A percentile compares a stretch with the other conserved stretches of the same genome.
phyloP scores from a whole-genome alignment of 441 rosid genomes.

The Raphanus hybrid region DNA sequence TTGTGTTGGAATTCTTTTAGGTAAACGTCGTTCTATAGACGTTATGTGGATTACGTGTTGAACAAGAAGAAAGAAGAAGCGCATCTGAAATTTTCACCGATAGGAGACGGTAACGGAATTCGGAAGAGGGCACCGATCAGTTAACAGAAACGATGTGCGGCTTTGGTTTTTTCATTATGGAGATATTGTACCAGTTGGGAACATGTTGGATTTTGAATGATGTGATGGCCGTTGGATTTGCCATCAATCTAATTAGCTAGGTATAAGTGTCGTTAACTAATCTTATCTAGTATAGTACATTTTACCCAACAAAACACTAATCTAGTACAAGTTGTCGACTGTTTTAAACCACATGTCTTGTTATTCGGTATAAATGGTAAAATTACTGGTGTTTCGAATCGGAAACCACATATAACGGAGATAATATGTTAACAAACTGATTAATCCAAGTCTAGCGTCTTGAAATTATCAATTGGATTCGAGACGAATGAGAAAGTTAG shows the following conservation, averaged over 20 bases:
- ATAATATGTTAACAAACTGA: neutral
- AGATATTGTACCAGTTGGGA: slow-evolving; percentile 21
- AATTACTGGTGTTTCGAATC: neutral
- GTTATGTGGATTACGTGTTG: neutral
- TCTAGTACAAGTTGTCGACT: neutral
- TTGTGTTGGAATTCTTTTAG: neutral
- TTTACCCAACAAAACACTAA: too few relatives aligned
- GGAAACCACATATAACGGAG: neutral
- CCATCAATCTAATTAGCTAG: neutral
- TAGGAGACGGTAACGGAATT: slow-evolving; percentile 4
- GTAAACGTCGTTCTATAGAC: neutral
- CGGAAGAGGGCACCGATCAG: slow-evolving; percentile 12
- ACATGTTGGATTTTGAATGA: neutral
- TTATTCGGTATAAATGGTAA: neutral
- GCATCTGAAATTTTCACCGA: neutral
- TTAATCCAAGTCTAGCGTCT: neutral
- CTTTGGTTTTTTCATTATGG: slow-evolving; percentile 1
- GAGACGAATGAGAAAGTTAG: neutral
- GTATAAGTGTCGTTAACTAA: too few relatives aligned
- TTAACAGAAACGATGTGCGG: neutral
- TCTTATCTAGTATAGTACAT: too few relatives aligned
- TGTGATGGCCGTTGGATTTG: slow-evolving; percentile 19
- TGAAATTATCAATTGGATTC: neutral
- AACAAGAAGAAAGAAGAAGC: neutral
- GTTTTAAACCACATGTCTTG: neutral